Base-by-base conservation (phyloP, 2,329 filamentous ascomycete species). In the Penicillium sp. region DNA sequence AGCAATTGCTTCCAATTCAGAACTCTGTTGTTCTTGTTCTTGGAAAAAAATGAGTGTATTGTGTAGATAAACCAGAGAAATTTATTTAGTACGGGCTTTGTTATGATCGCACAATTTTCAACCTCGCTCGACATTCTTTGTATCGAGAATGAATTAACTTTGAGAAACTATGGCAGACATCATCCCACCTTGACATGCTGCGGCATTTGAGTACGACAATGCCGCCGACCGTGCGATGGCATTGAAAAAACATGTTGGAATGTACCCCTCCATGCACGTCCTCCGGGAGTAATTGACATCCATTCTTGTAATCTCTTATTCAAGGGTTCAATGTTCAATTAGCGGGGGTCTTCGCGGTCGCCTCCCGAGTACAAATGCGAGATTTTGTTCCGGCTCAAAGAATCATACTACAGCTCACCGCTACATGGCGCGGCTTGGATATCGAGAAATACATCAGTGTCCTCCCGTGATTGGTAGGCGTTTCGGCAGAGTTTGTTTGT, bases 331-430 rank as follows among this genome's bases (percentile, higher is more conserved):
- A 39, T 39, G 44, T 26, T 28, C 34, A 37, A 47, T 32, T 29
- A 41, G 43, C 43, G 48, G 48, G 48, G 43, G 42, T 41, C 15
- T 29, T 33, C 17, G 28, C 19, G 10, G 13, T 48, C 44, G 13
- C 13, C 6, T 49, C 19, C 19, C 43, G 15, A 40, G 38, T 29
- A 22, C 37, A 34, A 33, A 37, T 45, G 28, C 34, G n/a, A 37
- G 31, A 32, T 31, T 37, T 38, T 33, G 26, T 47, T 24, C n/a
- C 37, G n/a, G 15, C 41, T 41, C 35, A 35, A 44, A 37, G 43
- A 32, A 49, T 38, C 41, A 56, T 45, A 46, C 47, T 52, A 53
- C 22, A 53, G 48, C 53, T 57, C 58, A 61, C 58, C 58, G 58
- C 58, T 57, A 61, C 41, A 59, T 61, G 56, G 24, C 42, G 39